Conservation (phyloP, 257 asterid genomes). For the Solanum megistacrolobum region DNA sequence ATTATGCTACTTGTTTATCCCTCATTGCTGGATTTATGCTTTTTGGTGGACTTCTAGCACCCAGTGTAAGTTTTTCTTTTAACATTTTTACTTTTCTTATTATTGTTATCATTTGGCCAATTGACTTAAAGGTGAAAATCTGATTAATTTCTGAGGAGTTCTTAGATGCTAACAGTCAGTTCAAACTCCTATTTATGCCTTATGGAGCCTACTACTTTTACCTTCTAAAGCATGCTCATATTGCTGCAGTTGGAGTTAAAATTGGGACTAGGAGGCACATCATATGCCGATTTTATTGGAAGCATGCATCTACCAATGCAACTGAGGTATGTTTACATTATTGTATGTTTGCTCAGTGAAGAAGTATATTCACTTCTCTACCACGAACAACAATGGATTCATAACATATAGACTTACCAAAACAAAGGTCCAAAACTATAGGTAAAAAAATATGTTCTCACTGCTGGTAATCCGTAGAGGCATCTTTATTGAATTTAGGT, state of each 20-base stretch:
- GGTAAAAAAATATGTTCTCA: not conserved
- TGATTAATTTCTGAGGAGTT: not conserved
- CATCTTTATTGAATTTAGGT: not conserved
- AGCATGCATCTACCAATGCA: constrained; percentile 94
- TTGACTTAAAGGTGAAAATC: not conserved
- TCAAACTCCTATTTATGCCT: not conserved
- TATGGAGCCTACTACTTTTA: not conserved
- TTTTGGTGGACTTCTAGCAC: constrained; percentile 95
- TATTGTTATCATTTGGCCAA: not conserved
- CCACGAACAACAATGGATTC: not conserved
- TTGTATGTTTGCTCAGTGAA: not conserved
- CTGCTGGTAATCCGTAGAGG: not conserved
- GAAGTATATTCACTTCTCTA: not conserved
- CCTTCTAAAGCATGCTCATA: not conserved
- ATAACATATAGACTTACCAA: not conserved
- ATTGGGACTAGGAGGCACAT: constrained; percentile 89
- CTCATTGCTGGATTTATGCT: constrained; percentile 86
- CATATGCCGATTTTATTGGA: constrained; percentile 77
- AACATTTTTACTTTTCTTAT: not conserved
- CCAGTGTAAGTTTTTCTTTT: constrained; percentile 49
- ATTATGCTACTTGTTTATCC: constrained; percentile 80
- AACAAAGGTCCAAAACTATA: not conserved
- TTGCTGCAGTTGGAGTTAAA: constrained; percentile 74
- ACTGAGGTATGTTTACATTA: constrained; percentile 38
- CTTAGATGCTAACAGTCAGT: not conserved